phyloP scores from a whole-genome alignment of 768 basidiomycete species.

The Asterophora lycoperdoides region DNA sequence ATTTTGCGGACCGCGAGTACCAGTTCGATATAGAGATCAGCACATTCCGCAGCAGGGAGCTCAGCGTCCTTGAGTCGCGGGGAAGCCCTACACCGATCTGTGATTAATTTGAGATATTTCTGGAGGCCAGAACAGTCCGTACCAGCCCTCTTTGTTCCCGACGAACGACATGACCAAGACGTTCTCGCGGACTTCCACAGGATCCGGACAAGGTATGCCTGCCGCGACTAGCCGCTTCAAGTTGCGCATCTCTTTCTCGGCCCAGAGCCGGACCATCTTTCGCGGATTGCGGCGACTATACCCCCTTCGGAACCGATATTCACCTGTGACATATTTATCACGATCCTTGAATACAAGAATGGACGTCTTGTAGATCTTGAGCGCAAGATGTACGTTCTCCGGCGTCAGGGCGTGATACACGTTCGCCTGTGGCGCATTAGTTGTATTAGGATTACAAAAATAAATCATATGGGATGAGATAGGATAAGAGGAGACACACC shows the following conservation, averaged over 20 bases:
- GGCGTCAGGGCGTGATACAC: constrained; percentile 85
- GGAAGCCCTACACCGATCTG: constrained; percentile 60
- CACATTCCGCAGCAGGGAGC: constrained; percentile 43
- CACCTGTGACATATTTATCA: constrained; percentile 94
- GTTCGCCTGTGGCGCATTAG: constrained; percentile 62
- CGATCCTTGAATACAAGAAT: constrained; percentile 97
- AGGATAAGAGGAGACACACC: constrained; percentile 39
- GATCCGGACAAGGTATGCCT: constrained; percentile 83
- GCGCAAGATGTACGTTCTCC: constrained; percentile 63
- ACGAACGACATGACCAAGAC: constrained; percentile 95
- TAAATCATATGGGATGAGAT: neutral
- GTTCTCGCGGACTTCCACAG: constrained; percentile 92
- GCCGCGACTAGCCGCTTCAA: constrained; percentile 79
- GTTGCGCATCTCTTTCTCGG: constrained; percentile 99
- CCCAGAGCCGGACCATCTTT: constrained; percentile 99
- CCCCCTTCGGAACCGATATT: constrained; percentile 90
- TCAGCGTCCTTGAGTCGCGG: constrained; percentile 90
- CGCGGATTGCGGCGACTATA: constrained; percentile 89
- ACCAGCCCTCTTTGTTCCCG: constrained; percentile 81
- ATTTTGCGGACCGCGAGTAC: constrained; percentile 76
- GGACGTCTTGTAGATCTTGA: constrained; percentile 98
- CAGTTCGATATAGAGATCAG: constrained; percentile 71
- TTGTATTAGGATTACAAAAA: neutral
- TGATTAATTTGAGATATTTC: neutral
- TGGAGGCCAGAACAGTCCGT: constrained; percentile 24